phyloP scores from a whole-genome alignment of 139 green algal genomes.

The Edaphochlamys debaryana region DNA sequence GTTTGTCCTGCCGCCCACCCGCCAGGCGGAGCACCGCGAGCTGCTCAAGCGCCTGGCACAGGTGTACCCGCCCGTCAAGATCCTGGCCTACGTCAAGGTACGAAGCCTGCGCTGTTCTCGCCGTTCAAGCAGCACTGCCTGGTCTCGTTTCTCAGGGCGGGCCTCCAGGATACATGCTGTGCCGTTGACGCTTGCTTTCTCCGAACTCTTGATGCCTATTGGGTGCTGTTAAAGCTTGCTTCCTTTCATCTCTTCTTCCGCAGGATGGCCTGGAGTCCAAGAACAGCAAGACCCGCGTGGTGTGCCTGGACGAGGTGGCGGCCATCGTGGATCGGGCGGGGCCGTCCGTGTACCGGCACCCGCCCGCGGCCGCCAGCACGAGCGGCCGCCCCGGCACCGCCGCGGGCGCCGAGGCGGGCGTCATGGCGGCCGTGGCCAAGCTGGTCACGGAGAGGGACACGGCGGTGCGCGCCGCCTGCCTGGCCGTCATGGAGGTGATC shows the following conservation, averaged over 20 bases:
- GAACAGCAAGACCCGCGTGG: slow-evolving; percentile 90
- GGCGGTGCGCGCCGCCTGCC: slow-evolving; percentile 76
- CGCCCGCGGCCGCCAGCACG: background rate
- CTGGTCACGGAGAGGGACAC: slow-evolving; percentile 88
- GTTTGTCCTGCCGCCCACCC: too few relatives aligned
- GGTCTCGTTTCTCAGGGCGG: too few relatives aligned
- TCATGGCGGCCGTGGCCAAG: slow-evolving; percentile 61
- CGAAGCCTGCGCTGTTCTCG: too few relatives aligned
- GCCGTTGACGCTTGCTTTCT: too few relatives aligned
- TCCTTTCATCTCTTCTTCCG: too few relatives aligned
- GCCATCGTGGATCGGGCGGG: slow-evolving; percentile 73
- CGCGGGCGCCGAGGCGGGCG: background rate
- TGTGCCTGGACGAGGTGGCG: slow-evolving; percentile 87
- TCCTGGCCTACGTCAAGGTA: slow-evolving; percentile 57
- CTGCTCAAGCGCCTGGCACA: slow-evolving; percentile 72
- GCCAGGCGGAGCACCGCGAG: slow-evolving; percentile 70
- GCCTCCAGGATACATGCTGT: too few relatives aligned
- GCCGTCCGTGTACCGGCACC: slow-evolving; percentile 47
- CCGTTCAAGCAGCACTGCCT: too few relatives aligned
- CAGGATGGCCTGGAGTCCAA: slow-evolving; percentile 85
- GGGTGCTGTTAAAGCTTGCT: too few relatives aligned
- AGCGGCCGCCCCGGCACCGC: background rate
- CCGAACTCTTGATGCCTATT: too few relatives aligned
- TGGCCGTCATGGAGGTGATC: slow-evolving; percentile 78
- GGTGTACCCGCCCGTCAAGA: slow-evolving; percentile 64